These are phyloP conservation scores for Globomyces pollinis-pini DNA, from an alignment of 192 early-diverging fungal genomes.

Conservation along the genomic window DNA sequence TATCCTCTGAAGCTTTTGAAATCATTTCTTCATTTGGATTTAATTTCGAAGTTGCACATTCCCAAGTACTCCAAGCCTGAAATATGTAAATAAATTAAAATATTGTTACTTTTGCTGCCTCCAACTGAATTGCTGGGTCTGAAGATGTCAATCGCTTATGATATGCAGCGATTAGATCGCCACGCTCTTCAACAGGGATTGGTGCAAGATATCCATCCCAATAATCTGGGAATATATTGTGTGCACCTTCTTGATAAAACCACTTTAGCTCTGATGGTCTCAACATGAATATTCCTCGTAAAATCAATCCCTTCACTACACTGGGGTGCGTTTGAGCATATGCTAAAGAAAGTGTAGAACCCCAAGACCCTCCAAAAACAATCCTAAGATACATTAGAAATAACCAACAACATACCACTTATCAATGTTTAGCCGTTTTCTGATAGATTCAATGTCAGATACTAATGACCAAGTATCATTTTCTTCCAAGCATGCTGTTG, in stretches of 20 bases:
- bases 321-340: constrained; percentile 58
- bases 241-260: constrained; percentile 65
- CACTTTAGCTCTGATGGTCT: constrained; percentile 47
- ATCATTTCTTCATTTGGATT: constrained; percentile 37
- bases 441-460: constrained; percentile 53
- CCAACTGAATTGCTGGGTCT: constrained; percentile 38
- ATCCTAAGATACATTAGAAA: constrained; percentile 31
- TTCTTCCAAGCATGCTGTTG: constrained; percentile 53
- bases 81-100: constrained; percentile 18
- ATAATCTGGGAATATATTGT: constrained; percentile 50
- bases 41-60: constrained; percentile 45
- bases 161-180: constrained; percentile 55
- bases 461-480: constrained; percentile 65
- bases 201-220: constrained; percentile 52
- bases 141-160: constrained; percentile 53
- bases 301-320: constrained; percentile 55
- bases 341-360: constrained; percentile 43
- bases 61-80: constrained; percentile 29
- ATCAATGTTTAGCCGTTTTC: constrained; percentile 51
- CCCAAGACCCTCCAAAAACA: constrained; percentile 12
- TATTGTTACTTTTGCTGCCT: constrained; percentile 50
- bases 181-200: constrained; percentile 56
- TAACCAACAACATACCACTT: constrained; percentile 74
- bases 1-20: constrained; percentile 48
- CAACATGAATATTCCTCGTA: constrained; percentile 61